Base-by-base conservation (phyloP, 257 asterid genomes). In the Nicotiana noctiflora region DNA sequence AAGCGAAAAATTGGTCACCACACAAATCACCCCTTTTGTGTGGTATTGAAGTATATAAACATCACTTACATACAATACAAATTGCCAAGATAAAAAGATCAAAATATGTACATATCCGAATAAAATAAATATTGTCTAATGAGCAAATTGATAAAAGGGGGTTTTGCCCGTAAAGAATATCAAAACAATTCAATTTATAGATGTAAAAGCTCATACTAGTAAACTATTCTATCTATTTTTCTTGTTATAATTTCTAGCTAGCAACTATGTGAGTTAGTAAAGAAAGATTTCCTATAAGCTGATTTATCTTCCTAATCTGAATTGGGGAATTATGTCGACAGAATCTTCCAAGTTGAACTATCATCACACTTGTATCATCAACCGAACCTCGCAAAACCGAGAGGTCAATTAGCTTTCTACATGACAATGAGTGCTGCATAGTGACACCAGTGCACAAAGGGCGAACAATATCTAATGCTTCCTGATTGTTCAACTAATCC, bases 341-440 rank as follows among this genome's bases (percentile, higher is more conserved):
- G 60, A 83, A 85, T 75, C 59, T 84, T 31, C 80, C 81, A 85
- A 88, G 57, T 56, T 80, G 92, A 83, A 94, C 76, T 55, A 94
- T 79, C 97, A 92, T 87, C 59, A 92, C 97, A 53, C 93, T 94
- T 32, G 87, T 85, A 77, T 94, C 98, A 82, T 94, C 98, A 64
- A 82, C 53, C 10, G 97, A 92, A 37, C 98, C 98, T 77, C 98
- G 88, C 1, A 90, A 88, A 81, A 85, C 87, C 13, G 99, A 87
- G 80, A 93, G 88, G 10, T 95, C 97, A 11, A 87, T 89, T 2
- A 93, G 97, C 83, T 87, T 89, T 84, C 83, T 90, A 79, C 98
- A 95, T 1, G 88, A 83, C 18, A 92, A 44, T 0, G 86, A 82
- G 76, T 81, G 85, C 0, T 92, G 91, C 68, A 86, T 84, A 7